A percentile compares a stretch with the other conserved stretches of the same genome.
These are phyloP conservation scores for Amesomyces nigricolor DNA, from an alignment of 2,329 filamentous ascomycete genomes.

Conservation along the genomic window DNA sequence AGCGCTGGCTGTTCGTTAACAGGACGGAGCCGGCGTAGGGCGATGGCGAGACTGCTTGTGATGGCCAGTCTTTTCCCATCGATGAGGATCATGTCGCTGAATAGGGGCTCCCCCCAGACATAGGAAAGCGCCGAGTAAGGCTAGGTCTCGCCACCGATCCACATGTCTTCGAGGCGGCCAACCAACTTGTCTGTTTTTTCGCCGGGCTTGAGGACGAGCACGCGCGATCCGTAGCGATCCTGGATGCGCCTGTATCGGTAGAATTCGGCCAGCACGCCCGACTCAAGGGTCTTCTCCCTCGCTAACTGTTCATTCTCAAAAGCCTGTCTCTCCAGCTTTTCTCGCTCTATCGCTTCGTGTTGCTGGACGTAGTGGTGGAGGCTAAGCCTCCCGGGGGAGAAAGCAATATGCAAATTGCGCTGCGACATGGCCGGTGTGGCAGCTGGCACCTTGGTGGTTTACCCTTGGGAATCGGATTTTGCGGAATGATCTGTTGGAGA, in stretches of 20 bases:
- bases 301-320: slow-evolving; percentile 4
- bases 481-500: too few relatives aligned
- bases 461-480: not conserved
- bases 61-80: slow-evolving; percentile 11
- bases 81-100: slow-evolving; percentile 8
- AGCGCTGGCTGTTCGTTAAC: not conserved
- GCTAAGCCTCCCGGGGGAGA: slow-evolving; percentile 6
- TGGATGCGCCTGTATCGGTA: slow-evolving; percentile 12
- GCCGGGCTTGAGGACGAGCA: slow-evolving; percentile 11
- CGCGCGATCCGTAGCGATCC: not conserved
- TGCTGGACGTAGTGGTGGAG: slow-evolving; percentile 4
- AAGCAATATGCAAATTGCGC: not conserved
- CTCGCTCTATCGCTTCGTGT: slow-evolving; percentile 4
- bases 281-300: slow-evolving; percentile 5
- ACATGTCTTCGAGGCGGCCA: slow-evolving; percentile 4
- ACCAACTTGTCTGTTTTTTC: slow-evolving; percentile 4
- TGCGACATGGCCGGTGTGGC: not conserved
- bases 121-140: slow-evolving; percentile 10
- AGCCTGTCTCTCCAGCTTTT: not conserved
- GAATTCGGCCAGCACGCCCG: slow-evolving; percentile 12
- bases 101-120: slow-evolving; percentile 10
- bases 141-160: not conserved
- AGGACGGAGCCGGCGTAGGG: slow-evolving; percentile 8
- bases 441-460: not conserved
- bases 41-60: slow-evolving; percentile 7